Conservation (phyloP, 208 protist genomes). For the Trypanosoma avium region DNA sequence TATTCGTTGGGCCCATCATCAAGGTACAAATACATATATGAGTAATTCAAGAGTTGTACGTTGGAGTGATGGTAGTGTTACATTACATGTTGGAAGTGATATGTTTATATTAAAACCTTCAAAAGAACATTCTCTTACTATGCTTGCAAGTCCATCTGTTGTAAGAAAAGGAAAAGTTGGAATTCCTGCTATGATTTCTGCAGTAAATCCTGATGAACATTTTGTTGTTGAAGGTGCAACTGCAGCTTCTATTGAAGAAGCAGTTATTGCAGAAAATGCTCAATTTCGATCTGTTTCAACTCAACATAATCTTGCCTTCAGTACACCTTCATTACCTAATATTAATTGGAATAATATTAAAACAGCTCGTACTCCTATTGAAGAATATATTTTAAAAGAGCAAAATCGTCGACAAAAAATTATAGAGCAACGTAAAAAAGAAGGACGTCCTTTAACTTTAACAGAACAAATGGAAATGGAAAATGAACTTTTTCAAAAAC, state of each 20-base stretch:
- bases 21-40: constrained; percentile 39
- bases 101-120: constrained; percentile 50
- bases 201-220: constrained; percentile 48
- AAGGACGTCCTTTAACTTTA: constrained; percentile 78
- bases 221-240: constrained; percentile 58
- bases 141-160: constrained; percentile 46
- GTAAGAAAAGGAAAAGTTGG: constrained; percentile 48
- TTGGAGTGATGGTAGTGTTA: constrained; percentile 82
- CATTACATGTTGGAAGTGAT: constrained; percentile 82
- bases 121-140: constrained; percentile 46
- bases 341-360: constrained; percentile 72
- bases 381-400: constrained; percentile 80
- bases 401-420: constrained; percentile 69
- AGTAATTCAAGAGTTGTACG: constrained; percentile 82
- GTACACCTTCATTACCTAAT: constrained; percentile 41
- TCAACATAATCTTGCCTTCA: constrained; percentile 53
- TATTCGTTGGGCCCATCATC: constrained; percentile 67
- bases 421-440: constrained; percentile 62
- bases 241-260: constrained; percentile 70
- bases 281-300: constrained; percentile 36
- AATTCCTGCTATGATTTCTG: constrained; percentile 53
- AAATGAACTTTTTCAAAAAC: constrained; percentile 54
- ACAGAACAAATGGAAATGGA: constrained; percentile 83
- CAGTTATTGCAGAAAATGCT: constrained; percentile 60
- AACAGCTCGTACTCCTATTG: constrained; percentile 40